Conservation (phyloP, 2,329 filamentous ascomycete species). For the Fusarium sp. region DNA sequence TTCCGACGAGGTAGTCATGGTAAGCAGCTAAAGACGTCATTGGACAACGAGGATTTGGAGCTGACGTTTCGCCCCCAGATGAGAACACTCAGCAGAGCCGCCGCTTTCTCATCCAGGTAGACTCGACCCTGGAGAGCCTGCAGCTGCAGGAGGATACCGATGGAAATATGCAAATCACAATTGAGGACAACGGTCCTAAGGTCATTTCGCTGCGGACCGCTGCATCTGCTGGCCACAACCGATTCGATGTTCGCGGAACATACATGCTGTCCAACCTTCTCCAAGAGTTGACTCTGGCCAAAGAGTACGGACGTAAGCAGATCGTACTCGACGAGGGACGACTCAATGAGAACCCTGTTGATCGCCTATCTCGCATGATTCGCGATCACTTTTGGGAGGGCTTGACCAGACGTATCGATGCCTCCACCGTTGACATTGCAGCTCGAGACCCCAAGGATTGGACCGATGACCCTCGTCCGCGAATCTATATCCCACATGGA, state of each 20-base stretch:
- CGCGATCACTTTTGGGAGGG: constrained; percentile 93
- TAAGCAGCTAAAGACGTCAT: constrained; percentile 44
- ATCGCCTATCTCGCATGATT: constrained; percentile 86
- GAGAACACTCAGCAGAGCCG: constrained; percentile 75
- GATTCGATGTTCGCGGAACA: constrained; percentile 91
- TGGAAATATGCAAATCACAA: constrained; percentile 95
- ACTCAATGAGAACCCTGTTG: constrained; percentile 94
- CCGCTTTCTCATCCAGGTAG: constrained; percentile 88
- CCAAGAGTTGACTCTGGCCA: constrained; percentile 92
- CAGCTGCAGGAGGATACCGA: constrained; percentile 92
- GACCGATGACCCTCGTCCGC: constrained; percentile 87
- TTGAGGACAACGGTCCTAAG: constrained; percentile 95
- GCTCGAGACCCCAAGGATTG: constrained; percentile 95
- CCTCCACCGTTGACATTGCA: constrained; percentile 84
- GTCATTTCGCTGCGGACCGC: constrained; percentile 86
- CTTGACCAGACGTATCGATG: constrained; percentile 89
- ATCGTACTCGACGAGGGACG: constrained; percentile 92
- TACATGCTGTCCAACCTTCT: constrained; percentile 98
- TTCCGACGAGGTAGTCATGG: constrained; percentile 70
- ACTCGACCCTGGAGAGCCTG: constrained; percentile 82
- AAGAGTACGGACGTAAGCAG: constrained; percentile 88
- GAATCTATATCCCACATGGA: constrained; percentile 89
- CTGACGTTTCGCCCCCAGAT: constrained; percentile 62
- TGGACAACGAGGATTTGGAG: not conserved
- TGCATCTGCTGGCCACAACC: constrained; percentile 85